Evolutionary conservation across 176 grass and related monocot genomes (phyloP).

Genomic region (Alopecurus myosuroides): DNA sequence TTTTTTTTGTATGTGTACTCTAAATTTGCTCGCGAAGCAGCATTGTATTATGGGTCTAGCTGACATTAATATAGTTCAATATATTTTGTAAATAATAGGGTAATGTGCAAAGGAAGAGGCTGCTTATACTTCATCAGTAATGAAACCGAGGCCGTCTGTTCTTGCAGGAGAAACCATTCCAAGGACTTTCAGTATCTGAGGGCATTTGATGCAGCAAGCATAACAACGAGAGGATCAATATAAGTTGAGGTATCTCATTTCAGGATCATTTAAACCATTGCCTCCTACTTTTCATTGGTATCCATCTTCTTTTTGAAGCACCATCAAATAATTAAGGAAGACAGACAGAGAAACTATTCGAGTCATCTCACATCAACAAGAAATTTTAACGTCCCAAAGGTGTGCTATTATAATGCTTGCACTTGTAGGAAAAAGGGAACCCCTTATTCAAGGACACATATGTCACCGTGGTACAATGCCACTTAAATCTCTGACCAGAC

Average conservation of each 20-base stretch:
- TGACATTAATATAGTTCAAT: neutral
- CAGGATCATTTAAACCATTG: slow-evolving; percentile 31
- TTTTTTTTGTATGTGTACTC: neutral
- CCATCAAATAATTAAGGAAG: neutral
- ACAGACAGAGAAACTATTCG: neutral
- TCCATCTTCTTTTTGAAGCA: slow-evolving; percentile 27
- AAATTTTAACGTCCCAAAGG: neutral
- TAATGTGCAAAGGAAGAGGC: neutral
- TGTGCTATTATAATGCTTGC: slow-evolving; percentile 28
- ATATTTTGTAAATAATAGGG: slow-evolving; percentile 27
- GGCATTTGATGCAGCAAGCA: slow-evolving; percentile 39
- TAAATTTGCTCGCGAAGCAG: neutral
- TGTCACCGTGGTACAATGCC: neutral
- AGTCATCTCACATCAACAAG: neutral
- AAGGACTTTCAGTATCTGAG: slow-evolving; percentile 34
- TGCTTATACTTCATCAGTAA: neutral
- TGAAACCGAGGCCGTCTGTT: neutral
- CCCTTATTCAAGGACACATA: neutral
- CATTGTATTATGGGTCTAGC: neutral
- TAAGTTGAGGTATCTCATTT: slow-evolving; percentile 32
- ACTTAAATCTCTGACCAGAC: neutral
- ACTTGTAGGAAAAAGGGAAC: slow-evolving; percentile 2
- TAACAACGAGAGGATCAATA: slow-evolving; percentile 26
- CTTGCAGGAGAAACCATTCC: slow-evolving; percentile 7
- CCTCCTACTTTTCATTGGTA: slow-evolving; percentile 37